phyloP scores from a whole-genome alignment of 257 asterid species.

The Salvia hispanica region DNA sequence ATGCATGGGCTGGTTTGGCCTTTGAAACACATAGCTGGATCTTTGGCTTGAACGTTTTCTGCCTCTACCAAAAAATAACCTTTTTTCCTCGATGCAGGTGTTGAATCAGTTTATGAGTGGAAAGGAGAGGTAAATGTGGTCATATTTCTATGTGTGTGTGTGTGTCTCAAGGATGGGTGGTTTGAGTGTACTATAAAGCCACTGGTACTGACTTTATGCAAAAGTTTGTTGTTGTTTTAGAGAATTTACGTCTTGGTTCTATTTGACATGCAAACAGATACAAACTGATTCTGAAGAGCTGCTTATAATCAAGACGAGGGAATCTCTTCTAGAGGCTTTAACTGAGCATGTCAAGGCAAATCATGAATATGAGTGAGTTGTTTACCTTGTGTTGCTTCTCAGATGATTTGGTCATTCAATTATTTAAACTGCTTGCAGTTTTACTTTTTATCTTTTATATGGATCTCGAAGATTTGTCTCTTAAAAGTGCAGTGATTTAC shows the following conservation, averaged over 20 bases:
- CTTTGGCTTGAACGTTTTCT: no score
- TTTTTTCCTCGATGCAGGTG: conserved; percentile 57
- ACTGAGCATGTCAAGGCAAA: conserved; percentile 85
- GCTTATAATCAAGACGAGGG: conserved; percentile 93
- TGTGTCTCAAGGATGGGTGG: no score
- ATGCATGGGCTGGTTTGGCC: no score
- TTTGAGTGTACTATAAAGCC: no score
- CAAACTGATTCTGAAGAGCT: conserved; percentile 90
- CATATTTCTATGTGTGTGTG: no score
- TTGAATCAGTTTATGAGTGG: conserved; percentile 92
- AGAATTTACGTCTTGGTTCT: no score
- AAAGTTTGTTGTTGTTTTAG: background rate
- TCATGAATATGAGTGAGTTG: conserved; percentile 88
- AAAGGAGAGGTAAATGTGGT: conserved; percentile 70
- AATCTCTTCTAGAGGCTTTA: conserved; percentile 80
- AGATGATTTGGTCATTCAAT: conserved; percentile 1
- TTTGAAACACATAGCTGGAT: no score
- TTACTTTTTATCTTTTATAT: background rate
- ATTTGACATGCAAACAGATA: conserved; percentile 46
- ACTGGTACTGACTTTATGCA: no score
- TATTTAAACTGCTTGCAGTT: conserved; percentile 1
- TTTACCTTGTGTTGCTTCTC: conserved; percentile 14
- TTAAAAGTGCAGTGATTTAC: background rate
- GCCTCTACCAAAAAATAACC: no score
- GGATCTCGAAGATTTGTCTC: background rate